Evolutionary conservation across 179 eudicot species (phyloP).

Genomic region (Amaranthus tricolor): DNA sequence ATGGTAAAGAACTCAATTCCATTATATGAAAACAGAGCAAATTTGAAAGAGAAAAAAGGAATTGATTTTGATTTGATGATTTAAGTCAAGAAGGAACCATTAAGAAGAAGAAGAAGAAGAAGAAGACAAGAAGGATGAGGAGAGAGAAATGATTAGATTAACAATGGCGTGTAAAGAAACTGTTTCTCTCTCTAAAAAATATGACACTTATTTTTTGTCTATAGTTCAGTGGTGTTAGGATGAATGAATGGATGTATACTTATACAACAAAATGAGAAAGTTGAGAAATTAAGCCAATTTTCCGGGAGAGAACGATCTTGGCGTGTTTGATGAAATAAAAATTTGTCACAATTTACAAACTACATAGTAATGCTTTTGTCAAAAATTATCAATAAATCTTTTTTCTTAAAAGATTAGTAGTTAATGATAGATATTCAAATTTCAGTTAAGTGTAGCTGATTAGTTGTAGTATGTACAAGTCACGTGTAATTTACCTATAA

Average conservation of each 20-base stretch:
- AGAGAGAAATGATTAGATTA: neutral
- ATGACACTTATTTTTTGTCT: neutral
- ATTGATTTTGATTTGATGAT: constrained; percentile 6
- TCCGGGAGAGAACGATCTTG: no score
- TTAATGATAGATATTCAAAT: neutral
- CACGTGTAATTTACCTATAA: no score
- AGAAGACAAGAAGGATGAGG: neutral
- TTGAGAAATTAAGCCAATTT: no score
- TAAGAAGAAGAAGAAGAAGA: neutral
- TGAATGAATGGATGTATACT: neutral
- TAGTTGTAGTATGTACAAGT: no score
- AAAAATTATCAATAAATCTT: no score
- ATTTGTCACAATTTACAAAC: no score
- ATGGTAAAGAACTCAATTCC: constrained; percentile 19
- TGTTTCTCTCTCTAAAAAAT: constrained; percentile 14
- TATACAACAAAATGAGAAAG: constrained; percentile 3
- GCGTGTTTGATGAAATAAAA: no score
- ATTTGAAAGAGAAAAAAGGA: neutral
- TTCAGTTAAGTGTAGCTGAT: neutral
- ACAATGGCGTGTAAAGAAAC: neutral
- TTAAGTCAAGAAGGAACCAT: constrained; percentile 3
- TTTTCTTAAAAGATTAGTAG: no score
- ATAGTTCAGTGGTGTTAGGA: neutral
- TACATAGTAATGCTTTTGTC: no score
- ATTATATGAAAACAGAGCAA: constrained; percentile 17